Base-by-base conservation (phyloP, 2,329 filamentous ascomycete species). In the Botryotinia convoluta region DNA sequence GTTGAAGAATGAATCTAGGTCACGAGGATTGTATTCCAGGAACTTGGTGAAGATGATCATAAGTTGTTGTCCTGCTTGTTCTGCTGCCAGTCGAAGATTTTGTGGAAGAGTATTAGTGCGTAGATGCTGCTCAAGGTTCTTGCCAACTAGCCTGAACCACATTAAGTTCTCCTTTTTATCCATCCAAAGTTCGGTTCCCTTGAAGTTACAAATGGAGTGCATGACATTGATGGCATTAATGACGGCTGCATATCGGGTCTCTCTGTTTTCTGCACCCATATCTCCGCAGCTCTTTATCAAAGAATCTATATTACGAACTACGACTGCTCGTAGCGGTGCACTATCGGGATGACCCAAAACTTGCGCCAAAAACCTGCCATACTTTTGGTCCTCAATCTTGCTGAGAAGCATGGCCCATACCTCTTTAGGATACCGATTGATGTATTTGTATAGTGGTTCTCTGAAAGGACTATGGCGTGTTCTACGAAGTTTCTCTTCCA, bases 401-500 rank as follows among this genome's bases (percentile, higher is more conserved):
- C 88, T 87, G n/a, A 92, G 86, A 76, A 98, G 91, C 79, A 94
- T 92, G 1, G 86, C 83, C 91, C 94, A 97, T 8, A 95, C 90
- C 79, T 99, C 95, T 76, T 92, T 92, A 0, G 96, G 91, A 80
- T 98, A 99, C 74, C 94, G 90, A 82, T 97, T 97, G 75, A 99
- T 87, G 81, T 97, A 99, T 80, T 94, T 93, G 82, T 97, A 94
- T 32, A 99, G 87, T 0, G 96, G 95, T 74, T 91, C 89, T 62
- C 97, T 89, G 86, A 99, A 98, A 0, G 95, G 95, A 79, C 95
- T 98, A 78, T 93, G 91, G 65, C 95, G 92, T 1, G 96, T 99
- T 74, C 96, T 87, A 45, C 96, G 89, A 57, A 99, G 85, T 76
- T 92, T 92, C 71, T 92, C 89, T 82, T 99, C 96, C 0, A 99